Base-by-base conservation (phyloP, 2,329 filamentous ascomycete species). In the Penicillium brasilianum region DNA sequence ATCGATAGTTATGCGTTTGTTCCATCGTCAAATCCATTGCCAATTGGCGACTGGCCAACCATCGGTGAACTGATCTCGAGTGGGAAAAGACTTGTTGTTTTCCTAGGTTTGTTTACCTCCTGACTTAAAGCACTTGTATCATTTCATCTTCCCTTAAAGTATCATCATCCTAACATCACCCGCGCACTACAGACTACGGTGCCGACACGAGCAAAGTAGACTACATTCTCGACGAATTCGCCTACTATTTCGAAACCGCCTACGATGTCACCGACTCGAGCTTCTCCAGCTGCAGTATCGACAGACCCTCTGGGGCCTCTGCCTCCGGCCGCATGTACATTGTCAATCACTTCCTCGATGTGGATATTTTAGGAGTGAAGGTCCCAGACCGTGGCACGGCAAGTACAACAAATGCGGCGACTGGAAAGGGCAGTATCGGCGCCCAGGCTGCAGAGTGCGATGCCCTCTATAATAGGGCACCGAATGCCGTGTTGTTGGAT, bases 271-370 rank as follows among this genome's bases (percentile, higher is more conserved):
- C 74, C 1, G 74, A 81, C 61, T 54, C 76, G 2, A 66, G 71
- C 8, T 82, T 82, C 66, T 62, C 72, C 0, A 69, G 76, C 60
- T 83, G 81, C 69, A 77, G 70, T 11, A 77, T 82, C 55, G 75
- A 82, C 64, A 76, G 80, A 3, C 81, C 81, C 2, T 49, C 74
- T 5, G 74, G 73, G n/a, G 74, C 72, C 25, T 74, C 70, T 14
- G 64, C 75, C 6, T 69, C 73, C 4, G 78, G 76, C 13, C 73
- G 78, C 4, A 81, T 83, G 79, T 79, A 79, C 57, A 74, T 83
- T 37, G 74, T 83, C 61, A 83, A 83, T 59, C 81, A 83, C 66
- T 82, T 81, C 63, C 69, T 83, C 2, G 78, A 82, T 62, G 65
- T 76, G 10, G 73, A 81, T 53, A 65, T 81, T 32, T 58, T 78